Base-by-base conservation (phyloP, 352 stramenopile genomes). In the Bremia lactucae region DNA sequence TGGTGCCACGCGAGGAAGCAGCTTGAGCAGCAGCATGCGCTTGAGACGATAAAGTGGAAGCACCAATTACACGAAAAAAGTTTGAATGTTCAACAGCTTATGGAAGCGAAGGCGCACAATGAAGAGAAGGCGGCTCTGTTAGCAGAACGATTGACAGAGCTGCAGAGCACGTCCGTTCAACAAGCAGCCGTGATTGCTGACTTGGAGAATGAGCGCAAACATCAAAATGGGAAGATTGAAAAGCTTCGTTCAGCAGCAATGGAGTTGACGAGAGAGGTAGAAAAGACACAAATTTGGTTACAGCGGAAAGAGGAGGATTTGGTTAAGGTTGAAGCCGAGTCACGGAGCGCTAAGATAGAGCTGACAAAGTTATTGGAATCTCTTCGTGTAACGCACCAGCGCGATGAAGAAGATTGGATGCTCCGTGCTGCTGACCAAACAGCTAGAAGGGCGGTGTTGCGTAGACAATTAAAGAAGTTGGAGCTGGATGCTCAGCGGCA, bases 391-490 rank as follows among this genome's bases (percentile, higher is more conserved):
- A 49, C 44, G 0, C 60, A 83, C 14, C 66, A 74, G 16, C 23
- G 41, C 6, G 65, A 87, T 16, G 70, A 64, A 22, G 78, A 86
- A 42, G 45, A 59, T 15, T 84, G 65, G 69, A 87, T 87, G 36
- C 58, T 72, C 25, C 68, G 68, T 11, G 45, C 78, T 18, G 73
- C 71, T 3, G 75, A 87, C 15, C 68, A 81, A 34, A 65, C 68
- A 3, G 66, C 73, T 1, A 72, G 86, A 26, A 77, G 72, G 36
- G 55, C 65, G 14, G 51, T 63, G 6, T 22, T 78, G 0, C 72
- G 82, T 22, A 79, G 72, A 20, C 59, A 73, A 9, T 42, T 87
- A 16, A 80, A 78, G 48, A 55, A 62, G 10, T 31, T 41, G n/a
- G 51, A 62, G 13, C 49, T 57, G 22, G 24, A 54, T 19, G 37